A percentile compares a stretch with the other conserved stretches of the same genome.
These are phyloP conservation scores for Scedosporium boydii DNA, from an alignment of 2,329 filamentous ascomycete genomes.

Conservation along the genomic window DNA sequence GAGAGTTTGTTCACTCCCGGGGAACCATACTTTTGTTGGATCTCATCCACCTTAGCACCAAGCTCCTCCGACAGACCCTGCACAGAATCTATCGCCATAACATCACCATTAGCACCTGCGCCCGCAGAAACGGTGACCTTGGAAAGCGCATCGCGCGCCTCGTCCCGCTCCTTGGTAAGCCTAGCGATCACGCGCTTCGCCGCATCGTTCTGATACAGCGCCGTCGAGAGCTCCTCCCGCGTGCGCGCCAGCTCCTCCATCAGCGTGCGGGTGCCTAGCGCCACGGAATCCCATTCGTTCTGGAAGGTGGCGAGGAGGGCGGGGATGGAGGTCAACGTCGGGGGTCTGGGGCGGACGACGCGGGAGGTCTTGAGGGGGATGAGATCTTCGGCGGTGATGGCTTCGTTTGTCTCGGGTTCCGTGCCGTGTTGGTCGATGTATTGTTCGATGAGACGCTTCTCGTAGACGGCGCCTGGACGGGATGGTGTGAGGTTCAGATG, in stretches of 20 bases:
- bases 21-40: slow-evolving; percentile 62
- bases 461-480: slow-evolving; percentile 70
- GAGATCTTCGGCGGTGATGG: slow-evolving; percentile 74
- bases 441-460: slow-evolving; percentile 89
- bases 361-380: slow-evolving; percentile 76
- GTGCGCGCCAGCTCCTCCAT: slow-evolving; percentile 85
- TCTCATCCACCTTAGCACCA: slow-evolving; percentile 64
- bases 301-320: slow-evolving; percentile 91
- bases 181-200: slow-evolving; percentile 92
- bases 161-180: slow-evolving; percentile 82
- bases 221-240: slow-evolving; percentile 84
- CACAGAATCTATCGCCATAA: slow-evolving; percentile 80
- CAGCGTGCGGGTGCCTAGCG: slow-evolving; percentile 83
- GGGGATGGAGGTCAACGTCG: slow-evolving; percentile 91
- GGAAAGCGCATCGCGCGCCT: slow-evolving; percentile 80
- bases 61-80: slow-evolving; percentile 66
- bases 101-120: slow-evolving; percentile 55
- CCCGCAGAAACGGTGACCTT: slow-evolving; percentile 64
- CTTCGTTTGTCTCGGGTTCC: slow-evolving; percentile 82
- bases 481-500: slow-evolving; percentile 1
- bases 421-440: slow-evolving; percentile 90
- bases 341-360: slow-evolving; percentile 79
- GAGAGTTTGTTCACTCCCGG: neutral
- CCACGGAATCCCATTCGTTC: slow-evolving; percentile 94
- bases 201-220: slow-evolving; percentile 94